Base-by-base conservation (phyloP, 176 grass and related monocot species). In the Tillandsia leiboldiana region DNA sequence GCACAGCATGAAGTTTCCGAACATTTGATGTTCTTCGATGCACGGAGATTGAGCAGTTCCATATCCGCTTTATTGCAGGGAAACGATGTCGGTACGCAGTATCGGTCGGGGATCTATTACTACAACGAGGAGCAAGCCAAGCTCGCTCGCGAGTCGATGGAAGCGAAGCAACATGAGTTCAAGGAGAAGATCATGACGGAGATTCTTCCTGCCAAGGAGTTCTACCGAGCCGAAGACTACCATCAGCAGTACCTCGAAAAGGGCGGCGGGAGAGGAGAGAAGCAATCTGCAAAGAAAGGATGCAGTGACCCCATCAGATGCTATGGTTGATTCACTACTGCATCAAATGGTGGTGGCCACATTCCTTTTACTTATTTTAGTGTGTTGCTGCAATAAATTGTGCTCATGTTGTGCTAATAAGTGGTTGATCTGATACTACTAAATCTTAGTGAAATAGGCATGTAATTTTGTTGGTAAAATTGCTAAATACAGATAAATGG, bases 71-170 rank as follows among this genome's bases (percentile, higher is more conserved):
- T 23, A 67, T 26, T 57, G 12, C 72, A 91, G 93, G 93, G 89
- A 79, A 83, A 85, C 50, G 89, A 97, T 79, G 82, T 87, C 10
- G 89, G 93, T 49, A 90, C 86, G n/a, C 93, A 97, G 64, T 97
- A 97, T 81, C 74, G 93, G 12, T 97, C 93, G 12, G 93, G 93
- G 62, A 97, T 92, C 81, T 97, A 97, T 77, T 92, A 87, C 84
- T 97, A 97, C 71, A 92, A 68, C 27, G 71, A 83, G 64, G 89
- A 87, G 68, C 93, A 97, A 79, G 84, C 85, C 68, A 73, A 15
- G 75, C 9, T 67, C 28, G 89, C 93, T 12, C 63, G 64, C 28
- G 82, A 81, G 65, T 92, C 86, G 11, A 47, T 81, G 68, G 89
- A 73, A 51, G 77, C 23, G 59, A 90, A 92, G 81, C 86, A 97